These are phyloP conservation scores for Circinella umbellata DNA, from an alignment of 371 early-diverging fungal genomes.

Conservation along the genomic window DNA sequence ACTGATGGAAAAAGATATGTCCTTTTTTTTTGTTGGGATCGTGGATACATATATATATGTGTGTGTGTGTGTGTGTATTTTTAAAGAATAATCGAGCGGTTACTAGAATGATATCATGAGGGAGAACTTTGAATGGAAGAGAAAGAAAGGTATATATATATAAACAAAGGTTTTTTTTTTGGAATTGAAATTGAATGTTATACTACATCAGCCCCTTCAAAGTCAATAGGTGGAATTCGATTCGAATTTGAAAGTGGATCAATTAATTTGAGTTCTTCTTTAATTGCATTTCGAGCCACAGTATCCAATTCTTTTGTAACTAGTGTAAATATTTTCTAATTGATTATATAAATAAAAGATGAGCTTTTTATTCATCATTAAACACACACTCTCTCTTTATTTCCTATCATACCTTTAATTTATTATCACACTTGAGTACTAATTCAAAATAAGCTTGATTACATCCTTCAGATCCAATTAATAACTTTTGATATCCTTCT, in stretches of 20 bases:
- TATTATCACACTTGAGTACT: constrained; percentile 62
- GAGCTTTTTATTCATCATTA: background rate
- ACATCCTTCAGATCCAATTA: constrained; percentile 44
- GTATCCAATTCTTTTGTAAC: constrained; percentile 62
- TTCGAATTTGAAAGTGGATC: constrained; percentile 50
- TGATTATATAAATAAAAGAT: background rate
- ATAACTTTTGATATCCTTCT: constrained; percentile 53
- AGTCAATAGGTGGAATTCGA: constrained; percentile 50
- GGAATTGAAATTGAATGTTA: constrained; percentile 6
- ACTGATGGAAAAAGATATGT: too few relatives aligned
- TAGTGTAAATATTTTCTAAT: constrained; percentile 55
- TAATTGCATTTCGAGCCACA: constrained; percentile 57
- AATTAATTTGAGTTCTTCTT: constrained; percentile 56
- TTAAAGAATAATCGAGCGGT: too few relatives aligned
- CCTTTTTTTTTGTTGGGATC: too few relatives aligned
- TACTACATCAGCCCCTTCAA: constrained; percentile 38
- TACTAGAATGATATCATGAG: too few relatives aligned
- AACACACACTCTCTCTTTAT: too few relatives aligned
- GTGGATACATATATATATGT: too few relatives aligned
- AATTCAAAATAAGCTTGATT: constrained; percentile 57
- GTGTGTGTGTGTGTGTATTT: too few relatives aligned
- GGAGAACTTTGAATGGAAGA: too few relatives aligned
- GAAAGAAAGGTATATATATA: too few relatives aligned
- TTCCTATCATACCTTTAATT: constrained; percentile 45
- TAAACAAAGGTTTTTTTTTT: too few relatives aligned